A percentile compares a stretch with the other conserved stretches of the same genome.
Conservation (phyloP, 1,284 basidiomycete genomes). For the Uromyces viciae-fabae region DNA sequence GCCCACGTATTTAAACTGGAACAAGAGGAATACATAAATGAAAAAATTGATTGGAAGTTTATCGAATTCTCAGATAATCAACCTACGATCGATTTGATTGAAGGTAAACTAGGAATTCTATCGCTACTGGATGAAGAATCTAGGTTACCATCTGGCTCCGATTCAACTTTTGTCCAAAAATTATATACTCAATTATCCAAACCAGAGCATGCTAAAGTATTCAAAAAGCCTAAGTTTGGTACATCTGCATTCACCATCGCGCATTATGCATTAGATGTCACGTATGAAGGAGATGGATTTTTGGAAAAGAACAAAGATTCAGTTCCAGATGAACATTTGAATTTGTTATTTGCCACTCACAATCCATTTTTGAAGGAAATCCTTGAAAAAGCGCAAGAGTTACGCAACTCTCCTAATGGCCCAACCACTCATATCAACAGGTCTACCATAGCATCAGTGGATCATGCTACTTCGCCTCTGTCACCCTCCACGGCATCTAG, state of each 20-base stretch:
- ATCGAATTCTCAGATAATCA: slow-evolving; percentile 99
- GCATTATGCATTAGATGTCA: slow-evolving; percentile 96
- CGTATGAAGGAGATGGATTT: slow-evolving; percentile 96
- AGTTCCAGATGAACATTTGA: slow-evolving; percentile 95
- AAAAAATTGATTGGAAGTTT: slow-evolving; percentile 99
- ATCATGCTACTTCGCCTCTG: slow-evolving; percentile 68
- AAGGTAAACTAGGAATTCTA: slow-evolving; percentile 91
- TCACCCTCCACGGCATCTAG: slow-evolving; percentile 52
- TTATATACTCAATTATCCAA: slow-evolving; percentile 80
- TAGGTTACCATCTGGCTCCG: slow-evolving; percentile 86
- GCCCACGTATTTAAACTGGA: slow-evolving; percentile 65
- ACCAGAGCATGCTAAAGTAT: slow-evolving; percentile 79
- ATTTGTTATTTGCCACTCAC: slow-evolving; percentile 74
- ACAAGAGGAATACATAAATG: slow-evolving; percentile 97
- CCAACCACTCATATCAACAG: slow-evolving; percentile 59
- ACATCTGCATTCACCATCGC: slow-evolving; percentile 96
- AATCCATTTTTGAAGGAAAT: slow-evolving; percentile 94
- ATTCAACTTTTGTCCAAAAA: slow-evolving; percentile 89
- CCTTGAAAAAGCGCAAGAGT: slow-evolving; percentile 75
- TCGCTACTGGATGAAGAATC: slow-evolving; percentile 97
- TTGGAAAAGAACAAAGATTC: slow-evolving; percentile 99
- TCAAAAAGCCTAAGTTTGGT: slow-evolving; percentile 97
- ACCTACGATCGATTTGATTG: slow-evolving; percentile 96
- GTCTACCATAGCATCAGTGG: slow-evolving; percentile 68
- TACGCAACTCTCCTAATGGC: slow-evolving; percentile 58